A percentile compares a stretch with the other conserved stretches of the same genome.
Evolutionary conservation across 768 basidiomycete genomes (phyloP).

Genomic region (Pulveroboletus frians): DNA sequence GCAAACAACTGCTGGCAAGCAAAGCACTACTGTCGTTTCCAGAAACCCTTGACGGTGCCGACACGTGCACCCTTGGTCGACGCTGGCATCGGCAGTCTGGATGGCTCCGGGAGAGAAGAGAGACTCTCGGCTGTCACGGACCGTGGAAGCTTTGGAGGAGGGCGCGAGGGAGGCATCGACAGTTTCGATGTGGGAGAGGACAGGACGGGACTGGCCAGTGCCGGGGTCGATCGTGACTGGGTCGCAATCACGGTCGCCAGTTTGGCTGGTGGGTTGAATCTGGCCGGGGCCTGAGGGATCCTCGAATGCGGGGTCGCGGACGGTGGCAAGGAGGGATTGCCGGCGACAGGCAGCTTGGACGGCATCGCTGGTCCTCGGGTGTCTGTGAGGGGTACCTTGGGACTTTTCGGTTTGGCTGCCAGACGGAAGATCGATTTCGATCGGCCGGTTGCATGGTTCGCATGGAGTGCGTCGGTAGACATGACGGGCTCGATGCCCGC

Average conservation of each 20-base stretch:
- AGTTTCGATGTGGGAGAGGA: constrained; percentile 19
- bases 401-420: constrained; percentile 22
- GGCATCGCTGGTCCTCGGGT: neutral
- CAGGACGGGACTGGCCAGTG: neutral
- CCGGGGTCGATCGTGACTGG: constrained; percentile 15
- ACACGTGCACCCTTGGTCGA: constrained; percentile 17
- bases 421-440: constrained; percentile 31
- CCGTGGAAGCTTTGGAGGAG: constrained; percentile 8
- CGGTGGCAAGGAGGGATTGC: constrained; percentile 4
- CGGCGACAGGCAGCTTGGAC: constrained; percentile 15
- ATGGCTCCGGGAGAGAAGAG: constrained; percentile 2
- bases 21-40: constrained; percentile 22
- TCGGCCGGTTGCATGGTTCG: constrained; percentile 1
- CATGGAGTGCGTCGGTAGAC: constrained; percentile 1
- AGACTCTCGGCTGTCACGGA: neutral
- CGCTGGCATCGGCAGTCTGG: constrained; percentile 26
- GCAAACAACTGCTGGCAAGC: constrained; percentile 3
- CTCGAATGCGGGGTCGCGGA: constrained; percentile 6
- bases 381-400: constrained; percentile 12
- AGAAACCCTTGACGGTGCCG: constrained; percentile 29
- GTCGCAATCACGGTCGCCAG: constrained; percentile 26
- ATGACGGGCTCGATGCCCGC: constrained; percentile 17
- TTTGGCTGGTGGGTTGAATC: constrained; percentile 28
- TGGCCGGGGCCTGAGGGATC: constrained; percentile 23
- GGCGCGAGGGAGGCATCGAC: constrained; percentile 15